phyloP scores from a whole-genome alignment of 2,329 filamentous ascomycete genomes.

The Emergomyces orientalis region DNA sequence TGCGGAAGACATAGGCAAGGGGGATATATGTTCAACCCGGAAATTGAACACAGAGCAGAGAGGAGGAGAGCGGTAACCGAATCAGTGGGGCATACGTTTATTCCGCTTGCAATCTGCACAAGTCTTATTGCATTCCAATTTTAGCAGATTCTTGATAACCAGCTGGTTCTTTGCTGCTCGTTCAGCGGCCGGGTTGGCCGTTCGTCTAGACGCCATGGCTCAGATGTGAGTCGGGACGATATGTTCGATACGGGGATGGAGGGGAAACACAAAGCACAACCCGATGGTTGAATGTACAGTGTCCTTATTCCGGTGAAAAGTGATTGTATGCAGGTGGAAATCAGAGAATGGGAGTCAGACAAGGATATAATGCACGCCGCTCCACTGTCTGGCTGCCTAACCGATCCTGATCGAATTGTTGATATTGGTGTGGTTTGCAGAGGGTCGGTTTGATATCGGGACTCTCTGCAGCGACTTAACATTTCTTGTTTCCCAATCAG shows the following conservation, averaged over 20 bases:
- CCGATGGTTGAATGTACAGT: not conserved
- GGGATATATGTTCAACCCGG: not conserved
- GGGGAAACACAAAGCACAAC: not conserved
- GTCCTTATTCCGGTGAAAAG: not conserved
- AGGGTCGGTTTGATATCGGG: not conserved
- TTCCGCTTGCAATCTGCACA: constrained; percentile 99
- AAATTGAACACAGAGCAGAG: not conserved
- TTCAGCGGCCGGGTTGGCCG: constrained; percentile 52
- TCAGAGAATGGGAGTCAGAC: not conserved
- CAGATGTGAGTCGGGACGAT: not conserved
- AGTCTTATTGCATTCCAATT: constrained; percentile 89
- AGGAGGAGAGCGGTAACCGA: not conserved
- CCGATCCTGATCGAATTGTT: not conserved
- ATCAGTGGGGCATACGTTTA: constrained; percentile 60
- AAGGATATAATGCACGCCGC: not conserved
- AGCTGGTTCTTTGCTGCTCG: constrained; percentile 86
- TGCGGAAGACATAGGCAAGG: not conserved
- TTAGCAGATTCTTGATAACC: constrained; percentile 89
- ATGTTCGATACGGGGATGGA: too few species aligned
- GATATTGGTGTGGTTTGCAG: not conserved
- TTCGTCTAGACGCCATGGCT: constrained; percentile 2
- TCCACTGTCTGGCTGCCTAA: not conserved
- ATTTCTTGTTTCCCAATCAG: not conserved
- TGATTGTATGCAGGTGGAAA: not conserved
- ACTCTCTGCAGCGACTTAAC: not conserved